These are phyloP conservation scores for Candida silvicultrix DNA, from an alignment of 805 yeast species.

Conservation along the genomic window DNA sequence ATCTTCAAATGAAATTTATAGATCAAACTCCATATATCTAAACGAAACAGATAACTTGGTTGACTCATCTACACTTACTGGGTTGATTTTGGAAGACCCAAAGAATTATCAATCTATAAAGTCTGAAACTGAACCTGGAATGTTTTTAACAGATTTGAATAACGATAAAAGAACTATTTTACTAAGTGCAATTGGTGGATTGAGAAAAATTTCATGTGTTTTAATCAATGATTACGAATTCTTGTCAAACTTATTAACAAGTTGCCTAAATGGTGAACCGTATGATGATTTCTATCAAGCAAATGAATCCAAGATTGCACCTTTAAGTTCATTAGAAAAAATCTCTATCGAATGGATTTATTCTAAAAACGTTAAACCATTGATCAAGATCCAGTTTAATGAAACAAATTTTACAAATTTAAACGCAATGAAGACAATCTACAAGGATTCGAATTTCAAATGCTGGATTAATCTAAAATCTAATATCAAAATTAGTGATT, in stretches of 20 bases:
- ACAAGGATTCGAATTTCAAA: slow-evolving; percentile 1
- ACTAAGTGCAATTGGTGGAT: slow-evolving; percentile 35
- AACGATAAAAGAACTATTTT: slow-evolving; percentile 22
- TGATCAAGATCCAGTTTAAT: slow-evolving; percentile 10
- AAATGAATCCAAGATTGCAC: slow-evolving; percentile 5
- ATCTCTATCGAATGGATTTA: slow-evolving; percentile 23
- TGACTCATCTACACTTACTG: slow-evolving; percentile 3
- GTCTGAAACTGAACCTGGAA: slow-evolving; percentile 32
- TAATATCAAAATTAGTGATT: slow-evolving; percentile 12
- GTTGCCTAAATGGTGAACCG: slow-evolving; percentile 5
- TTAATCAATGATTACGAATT: slow-evolving; percentile 7
- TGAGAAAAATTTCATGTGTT: slow-evolving; percentile 31
- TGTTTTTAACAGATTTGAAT: slow-evolving; percentile 12
- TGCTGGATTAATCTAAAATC: slow-evolving; percentile 20
- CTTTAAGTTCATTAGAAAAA: slow-evolving; percentile 18
- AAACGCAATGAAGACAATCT: not conserved
- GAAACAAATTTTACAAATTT: slow-evolving; percentile 17
- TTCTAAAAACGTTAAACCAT: slow-evolving; percentile 18
- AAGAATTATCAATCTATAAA: slow-evolving; percentile 27
- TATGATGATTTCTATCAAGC: slow-evolving; percentile 9
- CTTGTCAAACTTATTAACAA: slow-evolving; percentile 8
- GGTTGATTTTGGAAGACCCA: slow-evolving; percentile 28
- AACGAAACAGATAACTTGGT: slow-evolving; percentile 14
- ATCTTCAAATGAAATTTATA: slow-evolving; percentile 1
- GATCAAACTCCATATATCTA: slow-evolving; percentile 19